A percentile compares a stretch with the other conserved stretches of the same genome.
These are phyloP conservation scores for Pelargonium myrrhifolium DNA, from an alignment of 441 rosid genomes.

Conservation along the genomic window DNA sequence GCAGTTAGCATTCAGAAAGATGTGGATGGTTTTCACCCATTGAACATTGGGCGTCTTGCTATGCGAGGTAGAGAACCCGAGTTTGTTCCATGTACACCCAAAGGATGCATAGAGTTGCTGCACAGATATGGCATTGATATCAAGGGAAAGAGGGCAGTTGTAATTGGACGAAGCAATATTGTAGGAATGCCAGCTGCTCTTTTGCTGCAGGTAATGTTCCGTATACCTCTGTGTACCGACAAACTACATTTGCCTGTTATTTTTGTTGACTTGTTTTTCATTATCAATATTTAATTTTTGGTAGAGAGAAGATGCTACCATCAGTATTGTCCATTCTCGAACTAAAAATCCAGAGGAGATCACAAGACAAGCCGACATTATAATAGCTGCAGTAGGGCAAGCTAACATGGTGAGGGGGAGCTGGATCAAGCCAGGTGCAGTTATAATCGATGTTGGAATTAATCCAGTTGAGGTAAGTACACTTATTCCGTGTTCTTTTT, in stretches of 20 bases:
- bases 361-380: conserved; percentile 66
- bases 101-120: conserved; percentile 83
- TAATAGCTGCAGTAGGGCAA: conserved; percentile 72
- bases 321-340: conserved; percentile 69
- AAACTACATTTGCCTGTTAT: neutral
- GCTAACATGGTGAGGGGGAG: conserved; percentile 74
- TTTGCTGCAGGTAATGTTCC: conserved; percentile 54
- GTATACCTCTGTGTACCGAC: neutral
- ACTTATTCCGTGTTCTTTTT: neutral
- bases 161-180: conserved; percentile 84
- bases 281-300: conserved; percentile 9
- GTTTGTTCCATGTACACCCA: conserved; percentile 83
- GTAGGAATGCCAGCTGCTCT: conserved; percentile 94
- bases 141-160: conserved; percentile 81
- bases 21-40: conserved; percentile 84
- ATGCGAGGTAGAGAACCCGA: conserved; percentile 82
- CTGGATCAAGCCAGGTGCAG: conserved; percentile 91
- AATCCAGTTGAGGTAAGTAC: conserved; percentile 66
- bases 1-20: conserved; percentile 77
- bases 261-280: neutral
- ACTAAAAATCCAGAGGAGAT: conserved; percentile 71
- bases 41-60: conserved; percentile 75
- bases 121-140: conserved; percentile 60
- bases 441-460: conserved; percentile 79
- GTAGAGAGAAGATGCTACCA: conserved; percentile 79